Evolutionary conservation across 768 basidiomycete genomes (phyloP).

Genomic region (Polyporus arcularius): DNA sequence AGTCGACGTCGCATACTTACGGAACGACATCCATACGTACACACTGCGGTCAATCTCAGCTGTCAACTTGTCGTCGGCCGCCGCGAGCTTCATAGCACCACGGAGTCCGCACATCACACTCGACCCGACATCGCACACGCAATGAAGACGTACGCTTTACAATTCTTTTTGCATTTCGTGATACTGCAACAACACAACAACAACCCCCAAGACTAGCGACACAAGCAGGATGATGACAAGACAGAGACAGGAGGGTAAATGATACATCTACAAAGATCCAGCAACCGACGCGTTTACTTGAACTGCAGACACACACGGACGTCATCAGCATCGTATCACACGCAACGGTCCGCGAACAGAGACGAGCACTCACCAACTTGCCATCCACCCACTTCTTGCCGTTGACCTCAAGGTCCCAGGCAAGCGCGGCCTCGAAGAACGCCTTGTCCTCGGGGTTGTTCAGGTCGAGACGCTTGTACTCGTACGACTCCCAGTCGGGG

Average conservation of each 20-base stretch:
- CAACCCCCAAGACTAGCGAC: constrained; percentile 21
- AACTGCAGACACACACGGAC: constrained; percentile 18
- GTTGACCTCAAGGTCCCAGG: constrained; percentile 90
- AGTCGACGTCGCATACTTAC: too few species aligned
- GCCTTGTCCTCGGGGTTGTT: constrained; percentile 73
- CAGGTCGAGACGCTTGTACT: constrained; percentile 76
- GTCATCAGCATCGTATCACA: background rate
- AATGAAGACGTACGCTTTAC: constrained; percentile 7
- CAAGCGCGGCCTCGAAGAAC: constrained; percentile 90
- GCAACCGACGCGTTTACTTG: constrained; percentile 25
- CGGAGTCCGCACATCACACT: too few species aligned
- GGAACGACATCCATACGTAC: too few species aligned
- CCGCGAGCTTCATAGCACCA: too few species aligned
- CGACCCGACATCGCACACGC: too few species aligned
- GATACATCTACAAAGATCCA: constrained; percentile 15
- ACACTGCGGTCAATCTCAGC: too few species aligned
- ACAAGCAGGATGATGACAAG: constrained; percentile 18
- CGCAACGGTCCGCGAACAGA: background rate
- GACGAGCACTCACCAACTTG: constrained; percentile 69
- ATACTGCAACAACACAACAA: constrained; percentile 29
- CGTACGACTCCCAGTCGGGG: constrained; percentile 92
- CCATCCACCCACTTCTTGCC: constrained; percentile 92
- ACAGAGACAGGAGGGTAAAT: constrained; percentile 6
- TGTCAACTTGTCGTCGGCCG: too few species aligned
- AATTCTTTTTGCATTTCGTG: constrained; percentile 23